Evolutionary conservation across 2,329 filamentous ascomycete species (phyloP).

Genomic region (Stagonosporopsis vannaccii): DNA sequence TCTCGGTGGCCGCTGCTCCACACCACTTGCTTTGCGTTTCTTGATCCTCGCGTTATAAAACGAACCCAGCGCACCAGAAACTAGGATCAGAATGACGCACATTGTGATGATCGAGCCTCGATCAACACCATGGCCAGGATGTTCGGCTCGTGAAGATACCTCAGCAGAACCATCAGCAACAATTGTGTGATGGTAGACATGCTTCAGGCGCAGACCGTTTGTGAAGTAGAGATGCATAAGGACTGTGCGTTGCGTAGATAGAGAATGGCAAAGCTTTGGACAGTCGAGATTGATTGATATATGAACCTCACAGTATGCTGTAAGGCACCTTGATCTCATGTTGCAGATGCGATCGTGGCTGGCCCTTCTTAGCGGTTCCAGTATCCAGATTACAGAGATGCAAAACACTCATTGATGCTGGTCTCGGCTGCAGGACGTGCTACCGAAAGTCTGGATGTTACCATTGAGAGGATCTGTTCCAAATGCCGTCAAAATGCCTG

Average conservation of each 20-base stretch:
- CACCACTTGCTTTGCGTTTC: not conserved
- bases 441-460: not conserved
- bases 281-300: not conserved
- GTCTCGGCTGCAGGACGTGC: not conserved
- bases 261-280: not conserved
- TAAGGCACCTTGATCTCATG: constrained; percentile 5
- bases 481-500: constrained; percentile 25
- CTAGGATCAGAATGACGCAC: not conserved
- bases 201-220: not conserved
- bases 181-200: not conserved
- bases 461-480: constrained; percentile 1
- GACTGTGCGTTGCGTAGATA: not conserved
- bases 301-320: not conserved
- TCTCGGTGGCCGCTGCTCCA: not conserved
- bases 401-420: not conserved
- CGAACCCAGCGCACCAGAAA: not conserved
- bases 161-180: not conserved
- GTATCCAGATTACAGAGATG: not conserved
- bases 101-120: constrained; percentile 1
- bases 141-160: not conserved
- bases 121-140: not conserved
- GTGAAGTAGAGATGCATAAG: not conserved
- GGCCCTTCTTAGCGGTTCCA: not conserved
- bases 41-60: not conserved
- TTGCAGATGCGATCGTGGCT: constrained; percentile 7